Conservation (phyloP, 345 rosid genomes). For the Streptanthus diversifolius region DNA sequence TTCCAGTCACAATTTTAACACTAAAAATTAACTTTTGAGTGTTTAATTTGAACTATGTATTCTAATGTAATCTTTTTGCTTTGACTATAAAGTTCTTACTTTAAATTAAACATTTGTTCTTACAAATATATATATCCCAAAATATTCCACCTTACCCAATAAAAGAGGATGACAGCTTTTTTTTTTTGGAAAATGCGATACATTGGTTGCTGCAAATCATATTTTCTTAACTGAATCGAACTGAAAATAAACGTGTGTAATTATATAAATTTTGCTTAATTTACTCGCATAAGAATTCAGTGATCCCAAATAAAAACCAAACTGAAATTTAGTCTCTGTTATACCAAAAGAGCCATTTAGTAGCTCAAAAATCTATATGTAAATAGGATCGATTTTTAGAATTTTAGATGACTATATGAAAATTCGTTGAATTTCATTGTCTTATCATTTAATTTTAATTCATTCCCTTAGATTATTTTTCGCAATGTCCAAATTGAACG, state of each 20-base stretch:
- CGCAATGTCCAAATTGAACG: background rate
- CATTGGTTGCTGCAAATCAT: conserved; percentile 7
- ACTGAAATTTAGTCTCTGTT: background rate
- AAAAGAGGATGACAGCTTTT: background rate
- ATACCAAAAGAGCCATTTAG: background rate
- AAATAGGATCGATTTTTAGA: background rate
- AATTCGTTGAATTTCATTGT: background rate
- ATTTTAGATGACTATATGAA: background rate
- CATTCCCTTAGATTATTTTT: background rate
- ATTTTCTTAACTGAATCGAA: conserved; percentile 4
- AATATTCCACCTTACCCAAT: conserved; percentile 10
- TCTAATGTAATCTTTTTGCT: conserved; percentile 20
- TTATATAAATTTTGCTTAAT: background rate
- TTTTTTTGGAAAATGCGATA: background rate
- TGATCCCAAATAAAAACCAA: background rate
- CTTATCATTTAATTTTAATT: background rate
- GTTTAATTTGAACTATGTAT: conserved; percentile 19
- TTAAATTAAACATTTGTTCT: conserved; percentile 8
- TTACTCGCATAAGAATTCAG: background rate
- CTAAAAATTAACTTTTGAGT: conserved; percentile 27
- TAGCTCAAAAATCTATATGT: background rate
- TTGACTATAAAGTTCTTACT: conserved; percentile 15
- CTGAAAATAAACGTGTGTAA: conserved; percentile 4
- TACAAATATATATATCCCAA: conserved; percentile 9
- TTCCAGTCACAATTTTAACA: conserved; percentile 23